These are phyloP conservation scores for Pseudozyma thailandica DNA, from an alignment of 1,284 basidiomycete species.

Conservation along the genomic window DNA sequence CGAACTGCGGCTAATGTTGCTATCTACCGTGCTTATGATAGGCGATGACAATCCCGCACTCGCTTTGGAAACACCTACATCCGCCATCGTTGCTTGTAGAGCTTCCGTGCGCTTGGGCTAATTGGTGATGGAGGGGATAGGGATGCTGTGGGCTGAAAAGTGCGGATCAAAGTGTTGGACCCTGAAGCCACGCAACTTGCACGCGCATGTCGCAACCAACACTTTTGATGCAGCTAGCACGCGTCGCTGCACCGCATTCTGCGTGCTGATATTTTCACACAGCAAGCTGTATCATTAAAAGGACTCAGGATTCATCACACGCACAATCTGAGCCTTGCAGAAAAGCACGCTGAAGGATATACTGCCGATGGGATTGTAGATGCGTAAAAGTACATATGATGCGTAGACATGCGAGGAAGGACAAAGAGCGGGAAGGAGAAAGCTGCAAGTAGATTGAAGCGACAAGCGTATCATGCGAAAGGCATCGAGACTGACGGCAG, in stretches of 20 bases:
- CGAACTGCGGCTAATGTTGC: constrained; percentile 16
- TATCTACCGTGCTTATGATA: constrained; percentile 14
- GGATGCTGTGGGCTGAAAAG: constrained; percentile 4
- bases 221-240: constrained; percentile 19
- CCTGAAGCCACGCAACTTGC: constrained; percentile 11
- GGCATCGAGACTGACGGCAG: not conserved
- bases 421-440: not conserved
- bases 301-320: not conserved
- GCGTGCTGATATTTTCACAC: too few species aligned
- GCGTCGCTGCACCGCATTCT: constrained; percentile 5
- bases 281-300: not conserved
- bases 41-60: constrained; percentile 6
- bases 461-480: constrained; percentile 7
- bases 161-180: constrained; percentile 10
- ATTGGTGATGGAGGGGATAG: too few species aligned
- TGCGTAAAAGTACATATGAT: constrained; percentile 37
- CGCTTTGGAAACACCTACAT: not conserved
- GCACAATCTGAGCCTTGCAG: too few species aligned
- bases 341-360: too few species aligned
- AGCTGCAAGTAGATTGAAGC: not conserved
- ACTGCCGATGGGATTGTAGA: not conserved
- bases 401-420: not conserved
- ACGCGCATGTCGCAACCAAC: constrained; percentile 8
- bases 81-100: constrained; percentile 1
- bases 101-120: not conserved